Base-by-base conservation (phyloP, 2,329 filamentous ascomycete species). In the Apiospora aurea region DNA sequence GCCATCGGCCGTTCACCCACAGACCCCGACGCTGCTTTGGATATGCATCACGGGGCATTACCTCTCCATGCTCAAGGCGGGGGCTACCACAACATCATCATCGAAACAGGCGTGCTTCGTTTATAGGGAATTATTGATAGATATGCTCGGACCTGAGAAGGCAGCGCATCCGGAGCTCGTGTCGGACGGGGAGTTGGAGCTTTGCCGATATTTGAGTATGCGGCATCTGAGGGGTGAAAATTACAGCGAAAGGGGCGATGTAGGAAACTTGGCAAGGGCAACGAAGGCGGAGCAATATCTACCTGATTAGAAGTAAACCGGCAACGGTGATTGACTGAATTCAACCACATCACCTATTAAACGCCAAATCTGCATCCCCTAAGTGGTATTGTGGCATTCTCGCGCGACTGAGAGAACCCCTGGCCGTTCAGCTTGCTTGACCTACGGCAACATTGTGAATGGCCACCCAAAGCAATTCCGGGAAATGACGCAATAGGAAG, bases 11-110 rank as follows among this genome's bases (percentile, higher is more conserved):
- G 21, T 64, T 7, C 34, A 38, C 5, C 16, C 64, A 21, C 68
- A 73, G 41, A 41, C 43, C 11, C 67, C 73, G 11, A 71, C 61
- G 7, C 71, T 74, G 14, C 43, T 74, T 6, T 74, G 71, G 70
- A 73, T 73, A 34, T 72, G 71, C 24, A 29, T 74, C 10, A 70
- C 73, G 13, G 61, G 43, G 1, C 49, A 74, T 18, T 49, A 67
- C 29, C 67, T 73, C 34, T 34, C 61, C 2, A 67, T 57, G 18
- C 43, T 29, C 24, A 68, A 70, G 67, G 24, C 43, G 11, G 34
- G 6, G 21, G 21, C 46, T 7, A 44, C 67, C 5, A 49, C 38
- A 21, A 26, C 38, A 24, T 24, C 21, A 24, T 24, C 21, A 34
- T 14, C 43, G 2, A 47, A 67, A 21, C 71, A 53, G 41, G 18